Conservation (phyloP, 2,329 filamentous ascomycete genomes). For the Colletotrichum scovillei region DNA sequence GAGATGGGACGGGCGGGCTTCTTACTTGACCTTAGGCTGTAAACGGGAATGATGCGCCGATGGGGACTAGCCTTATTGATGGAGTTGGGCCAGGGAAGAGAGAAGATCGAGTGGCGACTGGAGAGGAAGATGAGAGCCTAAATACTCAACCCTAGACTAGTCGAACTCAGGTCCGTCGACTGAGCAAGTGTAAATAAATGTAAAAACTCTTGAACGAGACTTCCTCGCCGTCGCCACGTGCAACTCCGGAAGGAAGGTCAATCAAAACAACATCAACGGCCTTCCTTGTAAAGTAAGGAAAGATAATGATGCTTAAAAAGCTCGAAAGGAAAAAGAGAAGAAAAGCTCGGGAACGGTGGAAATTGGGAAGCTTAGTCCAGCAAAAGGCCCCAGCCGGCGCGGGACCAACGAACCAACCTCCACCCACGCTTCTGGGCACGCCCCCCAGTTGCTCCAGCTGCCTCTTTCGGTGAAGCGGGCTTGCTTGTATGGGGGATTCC, state of each 20-base stretch:
- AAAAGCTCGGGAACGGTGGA: background rate
- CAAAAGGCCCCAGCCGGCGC: slow-evolving; percentile 1
- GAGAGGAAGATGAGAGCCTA: too few species aligned
- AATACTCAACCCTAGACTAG: too few species aligned
- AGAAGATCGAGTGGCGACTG: background rate
- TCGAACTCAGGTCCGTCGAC: background rate
- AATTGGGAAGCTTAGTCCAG: slow-evolving; percentile 12
- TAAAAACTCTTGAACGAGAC: too few species aligned
- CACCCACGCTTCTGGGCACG: background rate
- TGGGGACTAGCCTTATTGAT: background rate
- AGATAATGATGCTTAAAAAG: background rate
- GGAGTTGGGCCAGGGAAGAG: background rate
- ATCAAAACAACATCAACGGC: background rate
- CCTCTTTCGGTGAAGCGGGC: slow-evolving; percentile 33
- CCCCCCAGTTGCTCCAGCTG: slow-evolving; percentile 21
- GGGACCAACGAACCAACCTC: background rate
- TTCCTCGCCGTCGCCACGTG: background rate
- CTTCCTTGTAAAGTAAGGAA: background rate
- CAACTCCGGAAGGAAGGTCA: background rate
- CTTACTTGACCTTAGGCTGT: background rate
- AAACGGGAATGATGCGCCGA: slow-evolving; percentile 5
- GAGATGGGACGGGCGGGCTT: background rate
- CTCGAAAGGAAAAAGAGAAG: background rate
- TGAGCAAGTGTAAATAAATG: background rate
- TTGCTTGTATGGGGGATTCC: background rate